Evolutionary conservation across 257 asterid genomes (phyloP).

Genomic region (Solanum pimpinellifolium): DNA sequence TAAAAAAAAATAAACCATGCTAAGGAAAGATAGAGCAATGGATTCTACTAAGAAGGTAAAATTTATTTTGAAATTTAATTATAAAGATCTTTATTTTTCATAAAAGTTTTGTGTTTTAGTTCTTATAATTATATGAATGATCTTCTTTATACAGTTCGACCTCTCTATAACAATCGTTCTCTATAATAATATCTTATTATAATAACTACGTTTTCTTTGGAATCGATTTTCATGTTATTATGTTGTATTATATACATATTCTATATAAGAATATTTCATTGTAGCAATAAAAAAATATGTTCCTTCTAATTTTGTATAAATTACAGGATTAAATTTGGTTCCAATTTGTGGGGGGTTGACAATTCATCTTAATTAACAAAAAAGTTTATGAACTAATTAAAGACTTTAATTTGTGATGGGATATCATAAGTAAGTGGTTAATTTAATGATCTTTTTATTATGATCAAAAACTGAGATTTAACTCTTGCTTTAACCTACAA

Average conservation of each 20-base stretch:
- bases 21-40: background rate
- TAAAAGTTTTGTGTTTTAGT: background rate
- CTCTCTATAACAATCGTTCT: background rate
- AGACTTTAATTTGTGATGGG: background rate
- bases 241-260: no score
- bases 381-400: background rate
- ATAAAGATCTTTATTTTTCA: background rate
- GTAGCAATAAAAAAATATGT: no score
- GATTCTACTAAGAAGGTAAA: background rate
- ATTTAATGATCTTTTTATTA: background rate
- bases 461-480: background rate
- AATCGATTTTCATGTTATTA: no score
- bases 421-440: background rate
- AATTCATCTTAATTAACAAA: background rate
- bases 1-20: background rate
- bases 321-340: background rate
- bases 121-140: background rate
- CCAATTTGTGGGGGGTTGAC: background rate
- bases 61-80: background rate
- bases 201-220: background rate
- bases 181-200: no score
- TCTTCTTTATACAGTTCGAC: background rate
- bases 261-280: no score
- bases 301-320: background rate
- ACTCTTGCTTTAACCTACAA: background rate